Percentiles rank a stretch among this genome's conserved stretches.
These are phyloP conservation scores for Handroanthus guayacan DNA, from an alignment of 257 asterid species.

Conservation along the genomic window DNA sequence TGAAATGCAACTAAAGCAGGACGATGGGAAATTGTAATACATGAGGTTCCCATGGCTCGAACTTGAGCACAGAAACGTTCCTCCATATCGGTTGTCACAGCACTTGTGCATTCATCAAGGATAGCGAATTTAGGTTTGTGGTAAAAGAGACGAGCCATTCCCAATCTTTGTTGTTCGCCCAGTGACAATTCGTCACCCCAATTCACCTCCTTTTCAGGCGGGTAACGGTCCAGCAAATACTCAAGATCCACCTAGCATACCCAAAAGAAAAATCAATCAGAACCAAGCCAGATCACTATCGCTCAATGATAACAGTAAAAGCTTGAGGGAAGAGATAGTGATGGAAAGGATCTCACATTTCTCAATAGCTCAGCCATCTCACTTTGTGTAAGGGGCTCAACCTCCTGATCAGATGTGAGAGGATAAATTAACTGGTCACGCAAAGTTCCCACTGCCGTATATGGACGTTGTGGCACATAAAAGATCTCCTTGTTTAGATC, in stretches of 20 bases:
- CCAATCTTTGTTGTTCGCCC: slow-evolving; percentile 99
- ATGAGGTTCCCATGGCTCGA: slow-evolving; percentile 98
- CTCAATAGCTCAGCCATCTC: slow-evolving; percentile 93
- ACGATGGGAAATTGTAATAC: slow-evolving; percentile 98
- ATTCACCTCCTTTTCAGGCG: slow-evolving; percentile 92
- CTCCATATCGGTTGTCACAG: slow-evolving; percentile 99
- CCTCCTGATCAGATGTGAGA: slow-evolving; percentile 85
- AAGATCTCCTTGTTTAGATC: slow-evolving; percentile 98
- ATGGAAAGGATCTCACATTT: slow-evolving; percentile 65
- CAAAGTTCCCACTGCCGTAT: slow-evolving; percentile 96
- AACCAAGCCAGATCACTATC: slow-evolving; percentile 14
- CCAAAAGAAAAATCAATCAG: slow-evolving; percentile 21
- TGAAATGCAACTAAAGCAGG: slow-evolving; percentile 99
- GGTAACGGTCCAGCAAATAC: slow-evolving; percentile 94
- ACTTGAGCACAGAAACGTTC: slow-evolving; percentile 96
- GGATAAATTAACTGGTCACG: slow-evolving; percentile 99
- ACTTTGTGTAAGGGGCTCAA: slow-evolving; percentile 72
- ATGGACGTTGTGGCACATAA: slow-evolving; percentile 99
- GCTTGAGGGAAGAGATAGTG: background rate
- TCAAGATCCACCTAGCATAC: slow-evolving; percentile 88
- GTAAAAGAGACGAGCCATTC: slow-evolving; percentile 99
- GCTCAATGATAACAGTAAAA: background rate
- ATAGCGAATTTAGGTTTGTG: slow-evolving; percentile 98
- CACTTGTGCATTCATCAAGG: slow-evolving; percentile 98
- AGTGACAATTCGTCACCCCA: slow-evolving; percentile 98